A percentile compares a stretch with the other conserved stretches of the same genome.
These are phyloP conservation scores for Bacterosira constricta DNA, from an alignment of 108 stramenopile species.

Conservation along the genomic window DNA sequence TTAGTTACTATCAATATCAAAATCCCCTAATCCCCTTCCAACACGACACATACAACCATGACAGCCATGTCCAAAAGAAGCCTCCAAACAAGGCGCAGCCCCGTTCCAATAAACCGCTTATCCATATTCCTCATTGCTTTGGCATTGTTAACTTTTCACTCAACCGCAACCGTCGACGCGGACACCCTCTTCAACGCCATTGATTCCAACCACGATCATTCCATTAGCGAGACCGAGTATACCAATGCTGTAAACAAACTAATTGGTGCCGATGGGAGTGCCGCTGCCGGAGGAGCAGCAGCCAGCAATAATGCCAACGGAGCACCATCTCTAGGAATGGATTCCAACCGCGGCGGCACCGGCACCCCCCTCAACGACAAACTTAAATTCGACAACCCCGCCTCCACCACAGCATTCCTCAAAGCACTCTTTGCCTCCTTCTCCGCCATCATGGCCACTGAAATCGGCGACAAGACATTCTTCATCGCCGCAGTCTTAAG, in stretches of 20 bases:
- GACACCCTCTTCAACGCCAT: slow-evolving; percentile 37
- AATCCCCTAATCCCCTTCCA: too few relatives aligned
- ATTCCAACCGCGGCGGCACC: slow-evolving; percentile 40
- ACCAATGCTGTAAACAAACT: slow-evolving; percentile 4
- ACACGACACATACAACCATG: too few relatives aligned
- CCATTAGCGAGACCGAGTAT: slow-evolving; percentile 21
- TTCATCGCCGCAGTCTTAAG: slow-evolving; percentile 99
- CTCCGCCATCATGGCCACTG: slow-evolving; percentile 96
- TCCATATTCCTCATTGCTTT: too few relatives aligned
- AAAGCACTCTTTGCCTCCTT: slow-evolving; percentile 76
- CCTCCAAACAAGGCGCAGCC: too few relatives aligned
- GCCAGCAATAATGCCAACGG: too few relatives aligned
- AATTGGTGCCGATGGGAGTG: background rate
- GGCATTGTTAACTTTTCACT: too few relatives aligned
- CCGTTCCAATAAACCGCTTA: too few relatives aligned
- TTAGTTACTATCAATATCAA: too few relatives aligned
- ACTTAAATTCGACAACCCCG: slow-evolving; percentile 46
- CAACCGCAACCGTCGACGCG: too few relatives aligned
- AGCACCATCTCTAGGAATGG: slow-evolving; percentile 46
- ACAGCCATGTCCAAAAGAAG: too few relatives aligned
- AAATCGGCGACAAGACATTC: slow-evolving; percentile 99
- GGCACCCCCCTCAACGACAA: slow-evolving; percentile 25
- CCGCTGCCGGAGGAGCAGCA: background rate
- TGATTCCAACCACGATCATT: slow-evolving; percentile 34
- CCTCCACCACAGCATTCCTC: slow-evolving; percentile 36